A percentile compares a stretch with the other conserved stretches of the same genome.
These are phyloP conservation scores for Achaetomium macrosporum DNA, from an alignment of 2,329 filamentous ascomycete species.

Conservation along the genomic window DNA sequence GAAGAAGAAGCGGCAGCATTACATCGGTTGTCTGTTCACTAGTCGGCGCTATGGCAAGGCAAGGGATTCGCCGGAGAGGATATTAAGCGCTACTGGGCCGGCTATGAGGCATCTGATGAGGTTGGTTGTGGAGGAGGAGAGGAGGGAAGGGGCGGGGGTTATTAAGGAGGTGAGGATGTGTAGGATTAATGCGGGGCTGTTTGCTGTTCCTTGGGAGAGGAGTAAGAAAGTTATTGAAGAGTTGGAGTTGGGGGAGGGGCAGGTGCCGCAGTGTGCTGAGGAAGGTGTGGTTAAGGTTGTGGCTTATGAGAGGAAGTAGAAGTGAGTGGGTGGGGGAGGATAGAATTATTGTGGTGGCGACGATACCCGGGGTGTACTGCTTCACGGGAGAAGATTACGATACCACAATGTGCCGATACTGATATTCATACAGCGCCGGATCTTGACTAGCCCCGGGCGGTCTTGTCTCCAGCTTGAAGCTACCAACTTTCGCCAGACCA, in stretches of 20 bases:
- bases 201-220: constrained; percentile 19
- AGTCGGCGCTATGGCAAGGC: constrained; percentile 8
- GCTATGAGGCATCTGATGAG: constrained; percentile 21
- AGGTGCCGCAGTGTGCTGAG: constrained; percentile 14
- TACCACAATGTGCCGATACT: background rate
- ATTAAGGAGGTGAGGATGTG: constrained; percentile 22
- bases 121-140: constrained; percentile 12
- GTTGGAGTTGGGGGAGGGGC: constrained; percentile 13
- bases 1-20: constrained; percentile 6
- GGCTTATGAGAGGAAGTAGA: constrained; percentile 10
- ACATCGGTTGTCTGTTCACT: constrained; percentile 20
- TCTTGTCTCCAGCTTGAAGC: background rate
- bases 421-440: background rate
- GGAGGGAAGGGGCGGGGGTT: background rate
- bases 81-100: constrained; percentile 13
- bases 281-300: constrained; percentile 13
- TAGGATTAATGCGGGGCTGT: constrained; percentile 20
- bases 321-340: background rate
- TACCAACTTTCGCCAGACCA: background rate
- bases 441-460: background rate
- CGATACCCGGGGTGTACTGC: background rate
- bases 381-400: background rate
- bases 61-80: constrained; percentile 13
- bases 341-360: background rate
- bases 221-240: constrained; percentile 14